Percentiles rank a stretch among this genome's conserved stretches.
phyloP scores from a whole-genome alignment of 176 grass and related monocot species.

The Aegilops longissima region DNA sequence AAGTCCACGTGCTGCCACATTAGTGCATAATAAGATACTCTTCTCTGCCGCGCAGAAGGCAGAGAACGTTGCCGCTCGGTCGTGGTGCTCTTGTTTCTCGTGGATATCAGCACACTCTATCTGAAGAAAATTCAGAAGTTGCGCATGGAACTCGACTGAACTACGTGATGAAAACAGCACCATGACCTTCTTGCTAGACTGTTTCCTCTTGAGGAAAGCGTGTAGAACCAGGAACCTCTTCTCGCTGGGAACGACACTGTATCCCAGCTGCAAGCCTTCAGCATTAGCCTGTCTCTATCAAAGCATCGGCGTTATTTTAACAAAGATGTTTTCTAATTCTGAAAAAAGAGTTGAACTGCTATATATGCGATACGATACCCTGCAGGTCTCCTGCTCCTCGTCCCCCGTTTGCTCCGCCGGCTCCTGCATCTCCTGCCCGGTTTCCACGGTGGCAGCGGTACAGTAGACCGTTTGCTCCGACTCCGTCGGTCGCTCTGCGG shows the following conservation, averaged over 20 bases:
- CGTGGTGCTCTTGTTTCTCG: constrained; percentile 89
- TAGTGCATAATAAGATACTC: constrained; percentile 79
- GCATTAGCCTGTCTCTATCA: constrained; percentile 48
- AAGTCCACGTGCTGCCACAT: constrained; percentile 86
- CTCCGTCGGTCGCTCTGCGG: neutral
- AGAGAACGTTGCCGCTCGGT: constrained; percentile 73
- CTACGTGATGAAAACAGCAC: constrained; percentile 95
- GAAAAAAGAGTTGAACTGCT: neutral
- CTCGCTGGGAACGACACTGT: constrained; percentile 73
- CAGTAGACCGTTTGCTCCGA: constrained; percentile 19
- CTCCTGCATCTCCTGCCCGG: neutral
- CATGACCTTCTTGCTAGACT: constrained; percentile 70
- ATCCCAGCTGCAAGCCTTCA: constrained; percentile 81
- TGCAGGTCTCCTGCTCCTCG: neutral
- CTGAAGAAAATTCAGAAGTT: constrained; percentile 67
- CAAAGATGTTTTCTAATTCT: neutral
- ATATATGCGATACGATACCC: constrained; percentile 13
- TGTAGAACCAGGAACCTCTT: constrained; percentile 81
- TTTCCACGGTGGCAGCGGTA: neutral
- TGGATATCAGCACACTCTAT: constrained; percentile 81
- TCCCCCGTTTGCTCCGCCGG: neutral
- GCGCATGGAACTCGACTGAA: constrained; percentile 78
- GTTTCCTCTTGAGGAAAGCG: constrained; percentile 84
- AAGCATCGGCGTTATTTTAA: constrained; percentile 15
- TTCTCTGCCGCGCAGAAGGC: constrained; percentile 78